A percentile compares a stretch with the other conserved stretches of the same genome.
These are phyloP conservation scores for Trichoderma pleuroti DNA, from an alignment of 2,329 filamentous ascomycete species.

Conservation along the genomic window DNA sequence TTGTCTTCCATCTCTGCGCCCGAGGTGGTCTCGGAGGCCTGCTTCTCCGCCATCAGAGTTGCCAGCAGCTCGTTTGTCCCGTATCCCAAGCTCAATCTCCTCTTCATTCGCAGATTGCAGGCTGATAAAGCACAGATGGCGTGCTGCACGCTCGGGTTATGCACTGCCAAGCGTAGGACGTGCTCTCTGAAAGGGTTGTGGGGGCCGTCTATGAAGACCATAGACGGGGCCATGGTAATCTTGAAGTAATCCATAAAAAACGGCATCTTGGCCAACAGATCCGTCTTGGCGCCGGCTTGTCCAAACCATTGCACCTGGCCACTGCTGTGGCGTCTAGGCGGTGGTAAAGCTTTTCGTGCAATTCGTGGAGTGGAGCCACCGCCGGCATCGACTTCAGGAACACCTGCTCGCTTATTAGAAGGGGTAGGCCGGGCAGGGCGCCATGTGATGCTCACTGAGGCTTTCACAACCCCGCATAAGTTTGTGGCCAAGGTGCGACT, in stretches of 20 bases:
- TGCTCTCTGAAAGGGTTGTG: constrained; percentile 83
- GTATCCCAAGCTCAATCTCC: constrained; percentile 60
- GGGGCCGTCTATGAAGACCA: constrained; percentile 85
- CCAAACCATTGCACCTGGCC: constrained; percentile 46
- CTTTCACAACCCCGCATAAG: constrained; percentile 54
- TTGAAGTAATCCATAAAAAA: constrained; percentile 93
- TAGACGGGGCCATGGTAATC: constrained; percentile 84
- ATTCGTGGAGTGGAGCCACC: constrained; percentile 43
- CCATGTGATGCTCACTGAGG: constrained; percentile 47
- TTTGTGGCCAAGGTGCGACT: constrained; percentile 51
- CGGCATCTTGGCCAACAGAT: constrained; percentile 73
- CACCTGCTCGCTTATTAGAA: constrained; percentile 43
- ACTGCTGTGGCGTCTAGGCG: constrained; percentile 42
- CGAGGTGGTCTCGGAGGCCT: constrained; percentile 42
- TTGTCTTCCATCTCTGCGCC: constrained; percentile 57
- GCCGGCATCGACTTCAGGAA: constrained; percentile 52
- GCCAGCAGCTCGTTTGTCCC: constrained; percentile 50
- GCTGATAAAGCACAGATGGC: constrained; percentile 85
- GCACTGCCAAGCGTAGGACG: constrained; percentile 71
- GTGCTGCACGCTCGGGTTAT: constrained; percentile 82
- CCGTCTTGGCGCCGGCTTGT: constrained; percentile 51
- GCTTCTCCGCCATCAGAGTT: constrained; percentile 46
- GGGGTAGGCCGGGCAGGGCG: constrained; percentile 33
- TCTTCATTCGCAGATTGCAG: constrained; percentile 86
- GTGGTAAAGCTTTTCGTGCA: constrained; percentile 44